Evolutionary conservation across 306 rosid genomes (phyloP), one percentile per base, ranked within the genome.

Genomic region (Delonix regia): DNA sequence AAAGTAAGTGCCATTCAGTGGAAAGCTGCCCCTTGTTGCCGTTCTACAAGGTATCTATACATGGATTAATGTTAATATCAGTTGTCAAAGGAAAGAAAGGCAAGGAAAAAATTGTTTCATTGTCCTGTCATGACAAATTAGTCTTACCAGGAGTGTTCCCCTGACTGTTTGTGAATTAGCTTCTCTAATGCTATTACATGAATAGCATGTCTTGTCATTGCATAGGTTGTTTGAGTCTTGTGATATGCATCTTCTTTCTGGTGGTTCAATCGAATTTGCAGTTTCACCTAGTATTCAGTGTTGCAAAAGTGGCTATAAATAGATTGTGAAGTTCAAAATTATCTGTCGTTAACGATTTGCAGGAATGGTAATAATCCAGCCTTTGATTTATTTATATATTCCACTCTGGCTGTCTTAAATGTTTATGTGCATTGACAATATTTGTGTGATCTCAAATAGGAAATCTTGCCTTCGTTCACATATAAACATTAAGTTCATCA

Each of bases 11-110:
- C 98, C 98, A 45, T 94, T 94, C 57, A 94, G 90, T 22, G 97
- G 97, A 84, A 94, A 90, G 89, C 98, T 94, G 69, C 98, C 97
- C 72, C 91, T 90, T 77, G 85, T 91, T 52, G 98, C 98, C 74
- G 98, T 94, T 83, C 96, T 85, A 76, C 98, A 94, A 22, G 98
- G 98, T 81, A 94, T 81, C 98, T 94, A 77, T 24, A 36, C 60
- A 79, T 48, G 69, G 69, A 30, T 70, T 36, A 19, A 87, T 57
- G 59, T 71, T 67, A 74, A 69, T 55, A 65, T 71, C 21, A 79
- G 75, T 73, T 47, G 79, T 72, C 76, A 21, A 61, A 62, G 57
- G 21, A 24, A 59, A 69, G 53, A 8, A 49, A 51, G 64, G 9
- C 64, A 52, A 47, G 74, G 78, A 69, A 61, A 77, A 6, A 39